A percentile compares a stretch with the other conserved stretches of the same genome.
These are phyloP conservation scores for Biscutella laevigata DNA, from an alignment of 441 rosid genomes.

Conservation along the genomic window DNA sequence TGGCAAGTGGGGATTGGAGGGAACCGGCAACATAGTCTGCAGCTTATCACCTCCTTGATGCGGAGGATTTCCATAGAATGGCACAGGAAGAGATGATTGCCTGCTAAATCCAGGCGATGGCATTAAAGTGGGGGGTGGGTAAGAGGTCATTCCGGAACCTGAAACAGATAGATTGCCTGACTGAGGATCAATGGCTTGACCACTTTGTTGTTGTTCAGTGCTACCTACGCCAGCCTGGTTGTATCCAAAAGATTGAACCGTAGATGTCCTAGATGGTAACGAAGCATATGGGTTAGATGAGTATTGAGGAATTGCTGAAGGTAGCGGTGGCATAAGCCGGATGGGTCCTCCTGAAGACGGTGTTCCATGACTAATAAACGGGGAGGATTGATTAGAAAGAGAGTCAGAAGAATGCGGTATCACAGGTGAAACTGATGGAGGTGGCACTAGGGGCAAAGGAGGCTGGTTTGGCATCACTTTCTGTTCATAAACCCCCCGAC, in stretches of 20 bases:
- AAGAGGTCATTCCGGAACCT: constrained; percentile 48
- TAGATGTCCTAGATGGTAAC: constrained; percentile 45
- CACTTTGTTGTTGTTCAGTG: constrained; percentile 52
- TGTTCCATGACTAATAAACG: constrained; percentile 34
- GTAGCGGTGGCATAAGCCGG: constrained; percentile 76
- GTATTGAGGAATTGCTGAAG: constrained; percentile 76
- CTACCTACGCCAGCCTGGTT: constrained; percentile 46
- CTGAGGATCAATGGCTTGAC: constrained; percentile 45
- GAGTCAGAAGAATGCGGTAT: constrained; percentile 38
- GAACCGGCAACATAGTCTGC: constrained; percentile 41
- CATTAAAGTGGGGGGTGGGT: constrained; percentile 56
- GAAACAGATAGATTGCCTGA: constrained; percentile 40
- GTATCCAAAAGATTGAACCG: constrained; percentile 50
- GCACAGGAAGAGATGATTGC: constrained; percentile 49
- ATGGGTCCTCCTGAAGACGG: constrained; percentile 66
- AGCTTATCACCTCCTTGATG: constrained; percentile 64
- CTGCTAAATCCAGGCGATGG: constrained; percentile 58
- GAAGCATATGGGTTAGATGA: constrained; percentile 67
- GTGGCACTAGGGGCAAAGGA: constrained; percentile 91
- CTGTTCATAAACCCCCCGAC: constrained; percentile 70
- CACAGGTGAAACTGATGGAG: constrained; percentile 50
- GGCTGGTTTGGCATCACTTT: constrained; percentile 64
- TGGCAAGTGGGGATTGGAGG: constrained; percentile 48
- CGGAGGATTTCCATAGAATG: constrained; percentile 43
- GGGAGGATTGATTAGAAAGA: constrained; percentile 39